These are phyloP conservation scores for Narthecium ossifragum DNA, from an alignment of 106 monocot species.

Conservation along the genomic window DNA sequence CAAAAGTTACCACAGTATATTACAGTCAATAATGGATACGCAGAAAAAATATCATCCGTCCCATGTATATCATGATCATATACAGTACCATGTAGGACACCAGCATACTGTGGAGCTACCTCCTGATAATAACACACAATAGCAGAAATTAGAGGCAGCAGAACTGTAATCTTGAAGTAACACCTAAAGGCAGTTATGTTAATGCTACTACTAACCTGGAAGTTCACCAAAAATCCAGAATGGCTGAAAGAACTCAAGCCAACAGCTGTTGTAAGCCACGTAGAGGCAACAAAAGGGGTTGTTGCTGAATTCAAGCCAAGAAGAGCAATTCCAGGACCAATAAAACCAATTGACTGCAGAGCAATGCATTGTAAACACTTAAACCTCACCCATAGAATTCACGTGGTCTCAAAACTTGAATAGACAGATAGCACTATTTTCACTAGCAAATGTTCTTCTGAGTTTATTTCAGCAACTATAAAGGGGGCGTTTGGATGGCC, in stretches of 20 bases:
- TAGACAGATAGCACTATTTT: background rate
- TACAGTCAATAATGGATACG: too few relatives aligned
- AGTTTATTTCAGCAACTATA: background rate
- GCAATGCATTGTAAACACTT: background rate
- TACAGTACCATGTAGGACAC: slow-evolving; percentile 70
- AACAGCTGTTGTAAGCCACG: slow-evolving; percentile 83
- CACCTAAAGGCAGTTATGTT: background rate
- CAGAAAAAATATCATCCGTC: too few relatives aligned
- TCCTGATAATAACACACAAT: slow-evolving; percentile 40
- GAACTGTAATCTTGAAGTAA: background rate
- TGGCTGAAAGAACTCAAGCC: slow-evolving; percentile 92
- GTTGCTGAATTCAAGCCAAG: slow-evolving; percentile 61
- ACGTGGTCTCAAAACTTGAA: too few relatives aligned
- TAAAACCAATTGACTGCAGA: slow-evolving; percentile 82
- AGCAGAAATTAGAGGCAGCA: slow-evolving; percentile 8
- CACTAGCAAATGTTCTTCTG: background rate
- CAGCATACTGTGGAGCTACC: slow-evolving; percentile 85
- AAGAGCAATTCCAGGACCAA: slow-evolving; percentile 78
- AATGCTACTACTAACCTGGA: slow-evolving; percentile 46
- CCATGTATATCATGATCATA: too few relatives aligned
- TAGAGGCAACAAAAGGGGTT: slow-evolving; percentile 54
- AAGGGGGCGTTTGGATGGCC: too few relatives aligned
- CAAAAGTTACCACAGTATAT: too few relatives aligned
- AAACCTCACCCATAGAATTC: too few relatives aligned
- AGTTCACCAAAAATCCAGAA: slow-evolving; percentile 88